Percentiles rank a stretch among this genome's conserved stretches.
Evolutionary conservation across 805 yeast species (phyloP).

Genomic region (Nakazawaea ishiwadae): DNA sequence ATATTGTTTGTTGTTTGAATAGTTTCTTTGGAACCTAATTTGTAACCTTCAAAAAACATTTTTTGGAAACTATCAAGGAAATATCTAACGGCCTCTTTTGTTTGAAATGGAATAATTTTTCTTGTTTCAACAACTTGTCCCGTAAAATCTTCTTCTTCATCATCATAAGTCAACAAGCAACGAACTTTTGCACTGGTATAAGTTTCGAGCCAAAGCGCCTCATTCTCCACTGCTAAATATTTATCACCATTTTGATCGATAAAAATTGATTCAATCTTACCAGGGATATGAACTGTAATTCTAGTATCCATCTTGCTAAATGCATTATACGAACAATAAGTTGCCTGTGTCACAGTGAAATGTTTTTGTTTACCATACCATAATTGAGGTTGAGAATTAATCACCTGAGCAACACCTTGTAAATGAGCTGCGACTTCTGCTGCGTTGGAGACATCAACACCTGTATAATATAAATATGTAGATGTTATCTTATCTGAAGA

Average conservation of each 20-base stretch:
- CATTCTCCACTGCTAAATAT: slow-evolving; percentile 38
- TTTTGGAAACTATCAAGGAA: slow-evolving; percentile 64
- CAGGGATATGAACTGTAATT: slow-evolving; percentile 72
- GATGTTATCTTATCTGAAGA: slow-evolving; percentile 52
- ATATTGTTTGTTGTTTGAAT: slow-evolving; percentile 62
- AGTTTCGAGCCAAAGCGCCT: slow-evolving; percentile 55
- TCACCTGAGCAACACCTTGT: slow-evolving; percentile 61
- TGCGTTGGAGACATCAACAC: slow-evolving; percentile 70
- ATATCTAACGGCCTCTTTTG: slow-evolving; percentile 38
- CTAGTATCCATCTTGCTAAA: slow-evolving; percentile 63
- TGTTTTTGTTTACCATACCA: slow-evolving; percentile 78
- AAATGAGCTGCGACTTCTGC: slow-evolving; percentile 76
- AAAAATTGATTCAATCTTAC: slow-evolving; percentile 55
- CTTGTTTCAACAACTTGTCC: slow-evolving; percentile 74
- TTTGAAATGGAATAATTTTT: slow-evolving; percentile 69
- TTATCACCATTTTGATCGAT: slow-evolving; percentile 45
- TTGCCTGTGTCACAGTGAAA: slow-evolving; percentile 68
- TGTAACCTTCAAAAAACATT: slow-evolving; percentile 62
- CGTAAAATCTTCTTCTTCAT: slow-evolving; percentile 69
- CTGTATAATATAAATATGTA: slow-evolving; percentile 69
- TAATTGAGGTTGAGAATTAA: slow-evolving; percentile 56
- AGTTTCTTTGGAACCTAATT: slow-evolving; percentile 60
- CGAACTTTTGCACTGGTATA: slow-evolving; percentile 71
- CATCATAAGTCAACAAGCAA: slow-evolving; percentile 59
- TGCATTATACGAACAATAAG: slow-evolving; percentile 61